These are phyloP conservation scores for Caryocar brasiliense DNA, from an alignment of 441 rosid species.

Conservation along the genomic window DNA sequence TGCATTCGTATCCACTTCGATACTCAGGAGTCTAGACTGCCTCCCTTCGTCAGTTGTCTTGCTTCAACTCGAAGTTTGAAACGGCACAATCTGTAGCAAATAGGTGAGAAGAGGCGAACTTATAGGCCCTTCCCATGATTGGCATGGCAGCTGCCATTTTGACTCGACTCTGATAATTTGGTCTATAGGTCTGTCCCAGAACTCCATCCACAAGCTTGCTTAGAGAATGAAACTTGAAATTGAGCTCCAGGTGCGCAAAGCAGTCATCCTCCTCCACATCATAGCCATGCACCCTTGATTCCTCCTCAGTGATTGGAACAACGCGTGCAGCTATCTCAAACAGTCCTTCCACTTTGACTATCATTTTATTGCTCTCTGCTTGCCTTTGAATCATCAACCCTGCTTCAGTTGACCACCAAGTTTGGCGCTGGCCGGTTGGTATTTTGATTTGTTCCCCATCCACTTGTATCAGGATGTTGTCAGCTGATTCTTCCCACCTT, in stretches of 20 bases:
- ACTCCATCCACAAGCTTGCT: conserved; percentile 10
- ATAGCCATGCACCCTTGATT: conserved; percentile 15
- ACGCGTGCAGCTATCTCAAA: neutral
- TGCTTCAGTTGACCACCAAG: conserved; percentile 5
- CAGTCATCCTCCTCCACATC: conserved; percentile 5
- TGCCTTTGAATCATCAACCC: conserved; percentile 3
- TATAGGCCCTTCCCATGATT: conserved; percentile 8
- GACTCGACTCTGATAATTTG: conserved; percentile 4
- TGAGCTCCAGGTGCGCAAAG: conserved; percentile 13
- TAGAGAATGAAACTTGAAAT: conserved; percentile 16
- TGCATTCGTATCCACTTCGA: too few species aligned
- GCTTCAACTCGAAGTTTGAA: neutral
- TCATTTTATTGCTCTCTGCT: conserved; percentile 3
- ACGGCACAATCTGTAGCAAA: conserved; percentile 3
- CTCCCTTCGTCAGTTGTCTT: too few species aligned
- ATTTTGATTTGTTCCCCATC: neutral
- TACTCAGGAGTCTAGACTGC: too few species aligned
- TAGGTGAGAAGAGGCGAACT: conserved; percentile 8
- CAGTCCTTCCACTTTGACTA: neutral
- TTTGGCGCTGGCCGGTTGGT: neutral
- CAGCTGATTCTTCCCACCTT: neutral
- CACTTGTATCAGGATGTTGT: conserved; percentile 8
- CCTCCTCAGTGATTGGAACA: conserved; percentile 10
- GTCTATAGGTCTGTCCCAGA: conserved; percentile 14
- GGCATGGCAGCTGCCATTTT: conserved; percentile 10